These are phyloP conservation scores for Termitomyces sp. DNA, from an alignment of 768 basidiomycete genomes.

Conservation along the genomic window DNA sequence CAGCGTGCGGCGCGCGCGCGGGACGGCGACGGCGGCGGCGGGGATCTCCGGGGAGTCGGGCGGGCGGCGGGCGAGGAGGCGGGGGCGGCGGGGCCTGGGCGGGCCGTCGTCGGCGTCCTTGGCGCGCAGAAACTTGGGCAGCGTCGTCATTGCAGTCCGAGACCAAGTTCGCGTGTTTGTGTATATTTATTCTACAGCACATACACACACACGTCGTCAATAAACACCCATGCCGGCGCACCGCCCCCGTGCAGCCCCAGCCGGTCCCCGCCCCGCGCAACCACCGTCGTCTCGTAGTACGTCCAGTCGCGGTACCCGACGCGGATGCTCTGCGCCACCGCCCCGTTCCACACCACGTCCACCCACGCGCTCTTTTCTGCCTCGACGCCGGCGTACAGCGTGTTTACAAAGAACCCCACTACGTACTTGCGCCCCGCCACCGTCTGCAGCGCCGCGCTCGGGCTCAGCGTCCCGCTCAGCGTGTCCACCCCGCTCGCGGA, in stretches of 20 bases:
- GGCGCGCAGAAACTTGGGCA: no score
- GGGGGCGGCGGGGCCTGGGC: no score
- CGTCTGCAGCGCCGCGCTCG: conserved; percentile 26
- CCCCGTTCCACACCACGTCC: conserved; percentile 39
- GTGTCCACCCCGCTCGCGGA: conserved; percentile 32
- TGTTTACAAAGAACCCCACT: conserved; percentile 37
- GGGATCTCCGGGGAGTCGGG: no score
- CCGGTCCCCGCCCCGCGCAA: conserved; percentile 17
- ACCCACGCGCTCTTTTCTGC: conserved; percentile 30
- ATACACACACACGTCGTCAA: conserved; percentile 35
- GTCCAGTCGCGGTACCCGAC: conserved; percentile 35
- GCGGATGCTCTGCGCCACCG: conserved; percentile 23
- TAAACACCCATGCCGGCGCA: conserved; percentile 44
- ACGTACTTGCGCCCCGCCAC: conserved; percentile 30
- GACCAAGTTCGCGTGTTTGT: background rate
- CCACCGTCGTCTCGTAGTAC: conserved; percentile 29
- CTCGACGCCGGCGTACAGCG: conserved; percentile 27
- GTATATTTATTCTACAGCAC: background rate
- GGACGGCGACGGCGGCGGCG: no score
- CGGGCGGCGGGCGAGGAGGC: no score
- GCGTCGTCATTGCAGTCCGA: background rate
- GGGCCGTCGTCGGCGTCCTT: no score
- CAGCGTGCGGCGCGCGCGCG: no score
- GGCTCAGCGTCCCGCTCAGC: conserved; percentile 32
- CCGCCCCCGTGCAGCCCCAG: conserved; percentile 29